phyloP scores from a whole-genome alignment of 2,329 filamentous ascomycete species.

The Xylaria polymorpha region DNA sequence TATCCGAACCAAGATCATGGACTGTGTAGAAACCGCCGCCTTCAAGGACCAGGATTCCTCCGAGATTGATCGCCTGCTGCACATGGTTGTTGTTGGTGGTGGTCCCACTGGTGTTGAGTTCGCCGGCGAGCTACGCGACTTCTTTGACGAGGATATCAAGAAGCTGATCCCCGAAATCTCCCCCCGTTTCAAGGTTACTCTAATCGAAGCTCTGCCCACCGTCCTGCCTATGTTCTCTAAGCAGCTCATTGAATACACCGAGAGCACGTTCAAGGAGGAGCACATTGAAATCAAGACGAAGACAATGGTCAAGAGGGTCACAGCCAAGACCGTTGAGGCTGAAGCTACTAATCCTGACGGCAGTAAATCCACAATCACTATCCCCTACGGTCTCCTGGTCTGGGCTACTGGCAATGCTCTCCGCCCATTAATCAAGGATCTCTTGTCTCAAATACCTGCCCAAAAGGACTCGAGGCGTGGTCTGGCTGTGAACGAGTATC shows the following conservation, averaged over 20 bases:
- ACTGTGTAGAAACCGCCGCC: slow-evolving; percentile 97
- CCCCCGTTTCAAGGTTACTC: slow-evolving; percentile 94
- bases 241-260: slow-evolving; percentile 98
- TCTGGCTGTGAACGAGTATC: slow-evolving; percentile 97
- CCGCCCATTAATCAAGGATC: slow-evolving; percentile 87
- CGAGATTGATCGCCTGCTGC: slow-evolving; percentile 91
- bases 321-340: slow-evolving; percentile 91
- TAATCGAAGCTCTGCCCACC: slow-evolving; percentile 96
- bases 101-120: slow-evolving; percentile 98
- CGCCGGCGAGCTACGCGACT: slow-evolving; percentile 96
- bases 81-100: slow-evolving; percentile 97
- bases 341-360: slow-evolving; percentile 85
- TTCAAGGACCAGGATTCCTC: slow-evolving; percentile 95
- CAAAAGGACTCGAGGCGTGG: slow-evolving; percentile 96
- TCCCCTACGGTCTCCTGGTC: slow-evolving; percentile 95
- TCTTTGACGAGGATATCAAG: slow-evolving; percentile 97
- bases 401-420: slow-evolving; percentile 98
- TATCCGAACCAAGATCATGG: slow-evolving; percentile 99
- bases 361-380: slow-evolving; percentile 80
- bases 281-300: slow-evolving; percentile 97
- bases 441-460: slow-evolving; percentile 91
- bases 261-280: slow-evolving; percentile 98
- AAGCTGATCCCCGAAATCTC: slow-evolving; percentile 97
- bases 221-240: slow-evolving; percentile 98
- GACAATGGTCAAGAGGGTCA: slow-evolving; percentile 99